Evolutionary conservation across 345 rosid genomes (phyloP), one percentile per base, ranked within the genome.

Genomic region (Gossypium australe): DNA sequence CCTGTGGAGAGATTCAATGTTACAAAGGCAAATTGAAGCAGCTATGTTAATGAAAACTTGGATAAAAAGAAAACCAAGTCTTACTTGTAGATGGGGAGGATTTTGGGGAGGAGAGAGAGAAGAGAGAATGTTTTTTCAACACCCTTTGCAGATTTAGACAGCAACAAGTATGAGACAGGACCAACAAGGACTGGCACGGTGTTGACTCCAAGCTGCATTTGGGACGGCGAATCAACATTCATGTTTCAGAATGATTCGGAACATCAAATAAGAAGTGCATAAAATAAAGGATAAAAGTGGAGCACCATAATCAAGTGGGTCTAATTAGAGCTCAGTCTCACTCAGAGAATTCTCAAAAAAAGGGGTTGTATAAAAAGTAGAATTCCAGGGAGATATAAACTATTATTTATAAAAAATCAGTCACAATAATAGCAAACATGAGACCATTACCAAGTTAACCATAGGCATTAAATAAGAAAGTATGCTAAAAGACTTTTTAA

Each of bases 81-180:
- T 88, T 84, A 90, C 98, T 94, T 90, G 92, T 94, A 92, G 80
- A 94, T 65, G 3, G 98, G 95, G 77, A 94, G 90, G 71, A 94
- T 88, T 72, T 92, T 89, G 78, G 78, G 90, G 55, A 94, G 92
- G 75, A 94, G 97, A 70, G 98, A 94, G 51, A 94, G 95, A 82
- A 89, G 89, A 80, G 88, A 79, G 71, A 90, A 92, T 73, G 80
- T 84, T 81, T 89, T 92, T 70, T 92, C 95, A 72, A 92, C 94
- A 75, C 97, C 97, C 90, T 94, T 94, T 29, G 92, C 93, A 78
- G 95, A 97, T 80, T 94, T 94, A 22, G 97, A 90, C 25, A 94
- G 90, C 82, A 94, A 81, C 94, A 94, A 84, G 87, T 92, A 94
- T 49, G 97, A 89, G 74, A 94, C 97, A 57, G 98, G 98, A 52